phyloP scores from a whole-genome alignment of 179 eudicot genomes.

The Dionaea muscipula region DNA sequence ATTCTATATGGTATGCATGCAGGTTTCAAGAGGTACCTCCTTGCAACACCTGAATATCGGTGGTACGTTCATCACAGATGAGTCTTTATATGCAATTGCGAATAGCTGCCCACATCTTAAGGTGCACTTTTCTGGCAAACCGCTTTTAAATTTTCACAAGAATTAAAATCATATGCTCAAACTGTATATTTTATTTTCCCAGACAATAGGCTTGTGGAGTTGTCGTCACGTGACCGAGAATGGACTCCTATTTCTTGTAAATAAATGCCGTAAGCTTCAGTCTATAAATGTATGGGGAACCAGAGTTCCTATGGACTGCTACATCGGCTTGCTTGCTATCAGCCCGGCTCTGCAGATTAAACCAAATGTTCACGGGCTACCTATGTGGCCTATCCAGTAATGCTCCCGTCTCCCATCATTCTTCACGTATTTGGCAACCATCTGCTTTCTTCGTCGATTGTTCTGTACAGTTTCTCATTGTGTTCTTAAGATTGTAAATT shows the following conservation, averaged over 20 bases:
- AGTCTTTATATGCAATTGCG: slow-evolving; percentile 67
- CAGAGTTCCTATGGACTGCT: slow-evolving; percentile 52
- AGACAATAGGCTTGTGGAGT: slow-evolving; percentile 65
- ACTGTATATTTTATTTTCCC: slow-evolving; percentile 10
- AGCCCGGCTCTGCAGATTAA: slow-evolving; percentile 68
- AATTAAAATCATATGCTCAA: background rate
- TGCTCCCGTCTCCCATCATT: background rate
- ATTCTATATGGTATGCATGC: slow-evolving; percentile 2
- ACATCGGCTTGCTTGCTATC: slow-evolving; percentile 40
- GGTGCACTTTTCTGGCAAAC: slow-evolving; percentile 23
- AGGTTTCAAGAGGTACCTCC: slow-evolving; percentile 74
- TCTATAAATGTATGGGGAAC: slow-evolving; percentile 78
- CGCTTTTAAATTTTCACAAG: background rate
- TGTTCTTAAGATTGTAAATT: background rate
- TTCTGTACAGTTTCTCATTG: slow-evolving; percentile 15
- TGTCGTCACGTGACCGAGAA: slow-evolving; percentile 74
- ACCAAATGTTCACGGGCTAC: slow-evolving; percentile 23
- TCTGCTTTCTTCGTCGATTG: background rate
- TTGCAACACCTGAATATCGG: slow-evolving; percentile 82
- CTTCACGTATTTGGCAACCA: background rate
- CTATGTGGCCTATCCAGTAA: slow-evolving; percentile 26
- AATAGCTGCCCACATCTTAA: slow-evolving; percentile 63
- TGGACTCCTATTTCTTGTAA: slow-evolving; percentile 58
- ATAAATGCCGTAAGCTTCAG: slow-evolving; percentile 46
- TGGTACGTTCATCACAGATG: slow-evolving; percentile 80